Evolutionary conservation across 78 protist genomes (phyloP), one percentile per base, ranked within the genome.

Genomic region (Protostelium mycophagum): DNA sequence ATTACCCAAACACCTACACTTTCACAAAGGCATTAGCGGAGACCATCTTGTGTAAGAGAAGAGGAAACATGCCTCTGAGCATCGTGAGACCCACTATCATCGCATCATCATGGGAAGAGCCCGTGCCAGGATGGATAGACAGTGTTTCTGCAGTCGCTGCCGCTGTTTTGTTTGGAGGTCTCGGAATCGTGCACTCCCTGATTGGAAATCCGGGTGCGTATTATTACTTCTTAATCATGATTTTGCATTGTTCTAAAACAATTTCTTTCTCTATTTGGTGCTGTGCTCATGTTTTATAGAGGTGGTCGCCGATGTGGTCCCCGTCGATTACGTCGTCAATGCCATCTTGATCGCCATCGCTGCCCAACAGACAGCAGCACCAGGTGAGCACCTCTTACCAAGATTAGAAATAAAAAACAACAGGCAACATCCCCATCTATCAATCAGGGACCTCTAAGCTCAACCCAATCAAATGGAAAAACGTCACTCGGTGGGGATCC

Each of bases 1-100:
- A 87, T 9, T 95, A 90, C 38, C 98, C 98, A 37, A 96, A 96
- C 93, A 95, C 97, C 35, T 96, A 96, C 91, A 95, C 98, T 23
- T 95, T 95, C 91, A 96, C 97, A 38, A 96, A 96, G 88, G 93
- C 96, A 25, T 85, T 96, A 63, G 89, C 95, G 10, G 98, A 96
- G 91, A 84, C 87, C 86, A 85, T 96, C 34, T 38, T 96, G 0
- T 85, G 86, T 35, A 34, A 88, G 51, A 89, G 63, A 63, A 85
- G 92, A 87, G 94, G 94, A 84, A 90, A 88, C 63, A 36, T 93
- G 1, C 97, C 97, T 83, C 31, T 96, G 86, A 88, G 89, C 92
- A 92, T 95, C 88, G 84, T 95, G 36, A 88, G 98, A n/a, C 98
- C 98, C 38, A 85, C 96, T 28, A 96, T 96, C 91, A 87, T 96